Conservation (phyloP, 2,329 filamentous ascomycete species). For the Blumeriella jaapii region DNA sequence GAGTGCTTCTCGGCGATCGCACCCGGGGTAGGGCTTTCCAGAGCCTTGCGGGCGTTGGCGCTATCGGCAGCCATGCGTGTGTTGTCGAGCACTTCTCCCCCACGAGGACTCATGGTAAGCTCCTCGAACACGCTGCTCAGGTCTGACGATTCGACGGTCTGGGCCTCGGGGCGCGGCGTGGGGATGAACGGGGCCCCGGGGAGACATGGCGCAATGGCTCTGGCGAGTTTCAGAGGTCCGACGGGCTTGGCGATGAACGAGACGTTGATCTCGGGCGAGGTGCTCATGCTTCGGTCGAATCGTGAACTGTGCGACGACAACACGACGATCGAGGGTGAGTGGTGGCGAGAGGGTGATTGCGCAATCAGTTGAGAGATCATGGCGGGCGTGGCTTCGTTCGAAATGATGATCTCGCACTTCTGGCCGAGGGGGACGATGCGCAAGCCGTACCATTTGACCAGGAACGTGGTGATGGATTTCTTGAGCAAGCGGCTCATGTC, state of each 20-base stretch:
- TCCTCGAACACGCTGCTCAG: slow-evolving; percentile 24
- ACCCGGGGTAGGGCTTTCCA: slow-evolving; percentile 24
- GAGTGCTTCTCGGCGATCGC: slow-evolving; percentile 17
- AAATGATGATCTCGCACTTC: slow-evolving; percentile 20
- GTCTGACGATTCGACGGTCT: slow-evolving; percentile 14
- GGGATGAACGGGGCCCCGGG: slow-evolving; percentile 9
- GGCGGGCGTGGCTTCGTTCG: slow-evolving; percentile 18
- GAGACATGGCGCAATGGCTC: slow-evolving; percentile 22
- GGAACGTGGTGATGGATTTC: slow-evolving; percentile 20
- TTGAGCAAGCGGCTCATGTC: slow-evolving; percentile 18
- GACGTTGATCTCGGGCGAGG: slow-evolving; percentile 10
- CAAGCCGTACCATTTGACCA: slow-evolving; percentile 25
- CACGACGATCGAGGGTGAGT: slow-evolving; percentile 19
- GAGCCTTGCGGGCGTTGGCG: slow-evolving; percentile 24
- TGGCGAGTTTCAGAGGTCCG: slow-evolving; percentile 25
- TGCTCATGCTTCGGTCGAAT: slow-evolving; percentile 14
- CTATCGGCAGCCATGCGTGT: slow-evolving; percentile 25
- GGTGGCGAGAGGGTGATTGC: slow-evolving; percentile 1
- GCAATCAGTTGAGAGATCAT: slow-evolving; percentile 13
- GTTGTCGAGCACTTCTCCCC: slow-evolving; percentile 24
- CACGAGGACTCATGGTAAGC: slow-evolving; percentile 16
- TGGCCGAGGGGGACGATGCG: slow-evolving; percentile 20
- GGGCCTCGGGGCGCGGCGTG: slow-evolving; percentile 13
- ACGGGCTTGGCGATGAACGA: slow-evolving; percentile 25
- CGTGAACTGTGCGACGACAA: slow-evolving; percentile 23